Evolutionary conservation across 176 grass and related monocot genomes (phyloP).

Genomic region (Eleusine indica): DNA sequence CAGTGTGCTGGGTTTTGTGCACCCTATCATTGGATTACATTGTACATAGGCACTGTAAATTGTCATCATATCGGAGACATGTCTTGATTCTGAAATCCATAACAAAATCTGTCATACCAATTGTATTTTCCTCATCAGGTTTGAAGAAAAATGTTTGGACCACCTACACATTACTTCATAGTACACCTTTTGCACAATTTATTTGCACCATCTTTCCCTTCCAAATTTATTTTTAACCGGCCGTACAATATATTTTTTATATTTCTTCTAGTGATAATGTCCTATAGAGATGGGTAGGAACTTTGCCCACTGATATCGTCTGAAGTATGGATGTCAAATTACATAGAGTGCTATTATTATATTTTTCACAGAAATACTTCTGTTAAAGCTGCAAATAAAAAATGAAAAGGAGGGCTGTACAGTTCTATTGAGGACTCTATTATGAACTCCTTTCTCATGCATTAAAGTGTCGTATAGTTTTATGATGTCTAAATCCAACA

Average conservation of each 20-base stretch:
- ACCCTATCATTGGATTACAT: background rate
- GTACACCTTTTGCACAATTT: background rate
- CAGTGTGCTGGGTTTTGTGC: background rate
- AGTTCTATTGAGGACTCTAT: background rate
- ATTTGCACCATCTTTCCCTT: background rate
- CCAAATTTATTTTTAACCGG: background rate
- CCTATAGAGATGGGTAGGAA: background rate
- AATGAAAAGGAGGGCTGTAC: background rate
- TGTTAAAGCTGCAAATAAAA: background rate
- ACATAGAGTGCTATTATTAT: background rate
- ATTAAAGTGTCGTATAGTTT: background rate
- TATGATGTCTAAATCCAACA: background rate
- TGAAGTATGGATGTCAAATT: background rate
- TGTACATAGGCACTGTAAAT: background rate
- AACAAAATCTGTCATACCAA: background rate
- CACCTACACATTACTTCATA: slow-evolving; percentile 5
- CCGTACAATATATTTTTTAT: slow-evolving; percentile 3
- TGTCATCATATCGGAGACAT: background rate
- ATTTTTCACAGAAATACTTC: background rate
- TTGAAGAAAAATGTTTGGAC: background rate
- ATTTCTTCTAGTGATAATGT: slow-evolving; percentile 15
- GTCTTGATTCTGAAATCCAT: background rate
- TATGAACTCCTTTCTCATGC: background rate
- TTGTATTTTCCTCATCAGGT: background rate
- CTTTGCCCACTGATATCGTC: background rate